phyloP scores from a whole-genome alignment of 2,329 filamentous ascomycete species.

The Diaporthe amygdali region DNA sequence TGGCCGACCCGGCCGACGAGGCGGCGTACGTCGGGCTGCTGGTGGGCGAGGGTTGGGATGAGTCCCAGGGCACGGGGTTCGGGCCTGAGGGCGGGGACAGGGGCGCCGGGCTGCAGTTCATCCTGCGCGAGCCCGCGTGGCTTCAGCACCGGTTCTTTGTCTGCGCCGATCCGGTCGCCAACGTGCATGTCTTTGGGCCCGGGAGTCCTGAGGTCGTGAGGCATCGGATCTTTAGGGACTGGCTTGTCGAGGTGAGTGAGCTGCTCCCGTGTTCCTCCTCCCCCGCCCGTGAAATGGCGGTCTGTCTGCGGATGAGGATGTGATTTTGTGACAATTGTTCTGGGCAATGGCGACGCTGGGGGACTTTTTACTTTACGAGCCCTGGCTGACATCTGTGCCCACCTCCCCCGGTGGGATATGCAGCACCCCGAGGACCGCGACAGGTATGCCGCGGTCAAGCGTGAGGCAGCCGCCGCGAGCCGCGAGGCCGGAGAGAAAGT shows the following conservation, averaged over 20 bases:
- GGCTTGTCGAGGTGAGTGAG: constrained; percentile 5
- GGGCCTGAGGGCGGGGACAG: neutral
- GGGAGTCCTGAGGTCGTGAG: constrained; percentile 4
- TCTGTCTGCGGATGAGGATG: neutral
- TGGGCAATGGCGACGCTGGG: neutral
- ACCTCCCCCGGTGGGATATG: neutral
- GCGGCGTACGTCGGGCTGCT: neutral
- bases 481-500: neutral
- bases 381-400: neutral
- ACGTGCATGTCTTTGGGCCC: constrained; percentile 17
- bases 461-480: neutral
- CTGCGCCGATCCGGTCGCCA: neutral
- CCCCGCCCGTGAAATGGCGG: neutral
- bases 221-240: constrained; percentile 15
- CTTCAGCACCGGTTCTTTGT: constrained; percentile 11
- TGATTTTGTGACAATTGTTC: neutral
- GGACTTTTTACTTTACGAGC: neutral
- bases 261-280: neutral
- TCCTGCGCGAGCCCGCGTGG: constrained; percentile 8
- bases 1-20: constrained; percentile 18
- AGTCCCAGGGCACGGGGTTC: neutral
- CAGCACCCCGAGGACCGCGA: constrained; percentile 16
- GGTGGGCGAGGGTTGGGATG: constrained; percentile 14
- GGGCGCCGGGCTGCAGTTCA: constrained; percentile 4
- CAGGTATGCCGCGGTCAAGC: neutral